Conservation (phyloP, 495 filamentous ascomycete genomes). For the Xylaria curta region DNA sequence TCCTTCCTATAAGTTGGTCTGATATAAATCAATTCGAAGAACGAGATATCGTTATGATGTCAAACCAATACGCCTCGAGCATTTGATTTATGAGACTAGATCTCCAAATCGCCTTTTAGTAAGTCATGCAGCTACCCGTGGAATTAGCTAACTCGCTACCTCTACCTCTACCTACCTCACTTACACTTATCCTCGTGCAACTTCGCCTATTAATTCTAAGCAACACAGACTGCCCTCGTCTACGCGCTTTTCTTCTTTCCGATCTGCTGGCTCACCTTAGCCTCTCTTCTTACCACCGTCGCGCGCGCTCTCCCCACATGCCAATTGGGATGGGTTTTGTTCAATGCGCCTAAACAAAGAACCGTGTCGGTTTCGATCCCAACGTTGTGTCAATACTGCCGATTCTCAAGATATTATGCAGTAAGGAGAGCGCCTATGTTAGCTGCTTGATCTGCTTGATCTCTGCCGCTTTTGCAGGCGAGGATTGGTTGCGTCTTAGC, state of each 20-base stretch:
- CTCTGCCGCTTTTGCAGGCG: background rate
- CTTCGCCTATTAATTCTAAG: background rate
- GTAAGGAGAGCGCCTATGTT: background rate
- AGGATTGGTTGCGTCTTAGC: background rate
- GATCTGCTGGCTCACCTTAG: background rate
- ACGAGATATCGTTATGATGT: background rate
- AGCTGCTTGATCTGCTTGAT: slow-evolving; percentile 6
- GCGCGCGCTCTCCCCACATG: slow-evolving; percentile 4
- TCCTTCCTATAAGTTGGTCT: background rate
- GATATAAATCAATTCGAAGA: background rate
- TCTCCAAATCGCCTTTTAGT: background rate
- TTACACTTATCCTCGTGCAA: no score
- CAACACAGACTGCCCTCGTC: background rate
- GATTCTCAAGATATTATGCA: no score
- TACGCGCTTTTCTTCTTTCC: background rate
- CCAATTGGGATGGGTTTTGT: background rate
- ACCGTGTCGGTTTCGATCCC: slow-evolving; percentile 11
- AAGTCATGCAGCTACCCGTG: background rate
- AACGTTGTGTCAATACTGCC: background rate
- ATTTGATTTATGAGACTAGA: background rate
- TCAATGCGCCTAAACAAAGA: slow-evolving; percentile 20
- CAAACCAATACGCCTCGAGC: background rate
- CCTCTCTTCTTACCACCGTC: background rate
- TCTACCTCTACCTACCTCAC: background rate
- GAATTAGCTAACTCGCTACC: background rate